Conservation (phyloP, 305 asterid genomes). For the Coffea humblotiana region DNA sequence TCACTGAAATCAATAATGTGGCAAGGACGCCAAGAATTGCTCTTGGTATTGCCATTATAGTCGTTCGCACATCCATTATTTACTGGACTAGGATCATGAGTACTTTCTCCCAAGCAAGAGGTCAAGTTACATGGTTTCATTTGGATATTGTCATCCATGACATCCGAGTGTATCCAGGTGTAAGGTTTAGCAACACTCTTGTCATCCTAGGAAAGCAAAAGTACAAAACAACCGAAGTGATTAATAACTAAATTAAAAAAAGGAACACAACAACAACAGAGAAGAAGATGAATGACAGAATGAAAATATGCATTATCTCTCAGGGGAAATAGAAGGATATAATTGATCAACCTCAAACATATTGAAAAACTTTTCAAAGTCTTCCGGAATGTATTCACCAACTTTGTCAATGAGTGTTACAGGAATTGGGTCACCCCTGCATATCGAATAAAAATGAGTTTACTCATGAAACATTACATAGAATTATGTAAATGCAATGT, state of each 20-base stretch:
- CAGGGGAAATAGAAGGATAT: conserved; percentile 13
- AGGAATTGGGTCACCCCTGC: conserved; percentile 98
- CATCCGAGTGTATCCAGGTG: conserved; percentile 95
- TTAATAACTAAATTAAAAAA: conserved; percentile 16
- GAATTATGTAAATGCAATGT: background rate
- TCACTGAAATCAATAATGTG: conserved; percentile 87
- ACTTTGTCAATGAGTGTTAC: conserved; percentile 71
- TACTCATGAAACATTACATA: background rate
- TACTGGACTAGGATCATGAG: conserved; percentile 35
- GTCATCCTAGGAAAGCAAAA: conserved; percentile 42
- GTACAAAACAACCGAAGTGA: conserved; percentile 1
- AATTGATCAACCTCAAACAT: conserved; percentile 40
- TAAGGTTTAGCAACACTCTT: conserved; percentile 41
- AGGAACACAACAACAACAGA: conserved; percentile 11
- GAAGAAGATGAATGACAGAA: conserved; percentile 15
- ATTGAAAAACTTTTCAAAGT: conserved; percentile 48
- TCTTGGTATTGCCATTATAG: conserved; percentile 28
- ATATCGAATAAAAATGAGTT: conserved; percentile 25
- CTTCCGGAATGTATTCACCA: conserved; percentile 69
- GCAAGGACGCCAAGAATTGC: conserved; percentile 65
- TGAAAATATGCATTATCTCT: conserved; percentile 7
- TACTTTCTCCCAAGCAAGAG: conserved; percentile 36
- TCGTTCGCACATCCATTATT: conserved; percentile 28
- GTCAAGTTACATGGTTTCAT: conserved; percentile 49
- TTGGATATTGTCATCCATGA: conserved; percentile 94